A percentile compares a stretch with the other conserved stretches of the same genome.
Conservation (phyloP, 768 basidiomycete species). For the Hygrophorus pudorinus region DNA sequence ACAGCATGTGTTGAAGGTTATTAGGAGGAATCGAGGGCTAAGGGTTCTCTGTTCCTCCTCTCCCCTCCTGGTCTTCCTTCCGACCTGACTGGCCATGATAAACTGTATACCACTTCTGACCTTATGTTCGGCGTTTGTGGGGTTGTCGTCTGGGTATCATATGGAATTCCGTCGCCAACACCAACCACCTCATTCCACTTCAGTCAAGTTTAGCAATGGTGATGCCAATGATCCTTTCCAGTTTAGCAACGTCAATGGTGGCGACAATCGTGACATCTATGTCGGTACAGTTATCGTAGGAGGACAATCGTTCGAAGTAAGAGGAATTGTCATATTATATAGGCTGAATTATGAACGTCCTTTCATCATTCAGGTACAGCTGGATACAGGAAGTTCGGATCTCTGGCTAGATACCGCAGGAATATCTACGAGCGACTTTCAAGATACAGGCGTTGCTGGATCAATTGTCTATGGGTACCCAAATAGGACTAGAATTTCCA, state of each 20-base stretch:
- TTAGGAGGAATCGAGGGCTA: too few relatives aligned
- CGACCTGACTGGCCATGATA: too few relatives aligned
- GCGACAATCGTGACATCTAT: not conserved
- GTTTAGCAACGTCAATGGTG: constrained; percentile 1
- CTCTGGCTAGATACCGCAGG: constrained; percentile 4
- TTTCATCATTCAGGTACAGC: constrained; percentile 1
- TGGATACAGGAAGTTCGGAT: constrained; percentile 5
- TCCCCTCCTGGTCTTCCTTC: too few relatives aligned
- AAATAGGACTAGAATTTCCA: too few relatives aligned
- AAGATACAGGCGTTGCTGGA: not conserved
- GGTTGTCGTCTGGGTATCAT: too few relatives aligned
- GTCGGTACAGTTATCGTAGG: constrained; percentile 2
- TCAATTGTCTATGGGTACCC: not conserved
- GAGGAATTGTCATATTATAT: not conserved
- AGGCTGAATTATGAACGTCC: not conserved
- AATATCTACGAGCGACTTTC: not conserved
- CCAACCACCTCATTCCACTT: too few relatives aligned
- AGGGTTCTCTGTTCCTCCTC: too few relatives aligned
- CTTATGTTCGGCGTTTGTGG: too few relatives aligned
- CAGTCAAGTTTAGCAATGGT: too few relatives aligned
- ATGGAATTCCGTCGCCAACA: too few relatives aligned
- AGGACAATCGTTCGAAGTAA: not conserved
- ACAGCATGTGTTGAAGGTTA: too few relatives aligned
- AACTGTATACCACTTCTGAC: too few relatives aligned
- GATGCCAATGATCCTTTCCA: not conserved